Base-by-base conservation (phyloP, 78 protist genomes). In the Planoprotostelium fungivorum region DNA sequence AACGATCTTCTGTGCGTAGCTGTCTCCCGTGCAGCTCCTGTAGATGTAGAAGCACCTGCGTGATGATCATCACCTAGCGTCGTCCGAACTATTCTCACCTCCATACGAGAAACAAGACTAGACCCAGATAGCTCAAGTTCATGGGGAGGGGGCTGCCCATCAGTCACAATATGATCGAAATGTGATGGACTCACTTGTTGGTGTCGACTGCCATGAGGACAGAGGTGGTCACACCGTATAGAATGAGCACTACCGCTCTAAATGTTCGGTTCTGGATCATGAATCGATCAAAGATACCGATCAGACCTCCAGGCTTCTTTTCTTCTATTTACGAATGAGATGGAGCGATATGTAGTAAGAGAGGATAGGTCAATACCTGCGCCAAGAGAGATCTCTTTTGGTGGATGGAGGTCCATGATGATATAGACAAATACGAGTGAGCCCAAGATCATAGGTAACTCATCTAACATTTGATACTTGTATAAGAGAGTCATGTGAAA, bases 361-460 rank as follows among this genome's bases (percentile, higher is more conserved):
- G 5, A 16, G 16, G 16, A 5, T 25, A 51, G 73, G 16, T 51
- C 16, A 5, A 25, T 16, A 51, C 73, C 73, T 25, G 5, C 73
- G 73, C 73, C 73, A 25, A 51, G 5, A 16, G 16, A 51, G 73
- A 5, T 25, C 16, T 51, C 73, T 51, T 51, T 51, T 51, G 73
- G 73, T 25, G 73, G 73, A 51, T 16, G 73, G 31, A 51, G 16
- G 73, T 51, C 73, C 0, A 92, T 73, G 36, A 92, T 34, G 63
- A 92, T 92, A 37, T 86, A 92, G 36, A 92, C 34, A 87, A 89
- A 87, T 5, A 92, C 89, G 25, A 92, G 39, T 9, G 87, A 37
- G 1, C 92, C 89, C 5, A 85, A 38, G 39, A 92, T 92, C 94
- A 92, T 92, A 83, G 94, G 94, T 0, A 92, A n/a, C 39, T 92